Evolutionary conservation across 805 yeast genomes (phyloP), one percentile per base, ranked within the genome.

Genomic region (Teunomyces atbi): DNA sequence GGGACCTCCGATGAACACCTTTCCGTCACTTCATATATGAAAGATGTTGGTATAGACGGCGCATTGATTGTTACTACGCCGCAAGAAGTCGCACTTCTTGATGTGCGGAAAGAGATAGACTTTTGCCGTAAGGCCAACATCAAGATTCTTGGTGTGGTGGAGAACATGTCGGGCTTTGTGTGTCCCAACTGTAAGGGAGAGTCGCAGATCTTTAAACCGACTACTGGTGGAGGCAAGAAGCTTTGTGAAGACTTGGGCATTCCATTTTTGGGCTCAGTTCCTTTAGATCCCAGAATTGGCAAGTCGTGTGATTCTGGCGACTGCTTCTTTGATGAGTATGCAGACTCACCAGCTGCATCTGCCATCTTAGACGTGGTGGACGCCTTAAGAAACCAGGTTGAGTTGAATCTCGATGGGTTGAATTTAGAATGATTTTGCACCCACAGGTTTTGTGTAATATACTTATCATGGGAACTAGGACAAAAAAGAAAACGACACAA

Each of bases 1-100:
- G 99, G 99, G 0, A 94, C 99, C 0, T 86, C 96, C 0, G 99
- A 94, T 66, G 99, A 94, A 64, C 99, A 94, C 66, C 76, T 94
- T 35, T 84, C 96, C 6, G 91, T 94, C 27, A 88, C 91, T 27
- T 83, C 87, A 43, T 91, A 88, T 60, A 71, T 94, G 78, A 86
- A 88, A 57, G 96, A 89, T 29, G 82, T 86, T 4, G 97, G 97
- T 0, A 83, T 94, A 1, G 97, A 92, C 62, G 99, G 99, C 1
- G 99, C 99, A 0, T 73, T 94, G 26, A 78, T 94, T 2, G 94
- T 94, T 29, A 92, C 99, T 0, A 94, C 99, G 0, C 99, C 99
- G 0, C 99, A 94, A 66, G 99, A 94, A 64, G 98, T 92, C 16
- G 96, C 99, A 0, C 69, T 94, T 34, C 68, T 94, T 39, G 99